A percentile compares a stretch with the other conserved stretches of the same genome.
These are phyloP conservation scores for Colletotrichum higginsianum DNA, from an alignment of 2,329 filamentous ascomycete species.

Conservation along the genomic window DNA sequence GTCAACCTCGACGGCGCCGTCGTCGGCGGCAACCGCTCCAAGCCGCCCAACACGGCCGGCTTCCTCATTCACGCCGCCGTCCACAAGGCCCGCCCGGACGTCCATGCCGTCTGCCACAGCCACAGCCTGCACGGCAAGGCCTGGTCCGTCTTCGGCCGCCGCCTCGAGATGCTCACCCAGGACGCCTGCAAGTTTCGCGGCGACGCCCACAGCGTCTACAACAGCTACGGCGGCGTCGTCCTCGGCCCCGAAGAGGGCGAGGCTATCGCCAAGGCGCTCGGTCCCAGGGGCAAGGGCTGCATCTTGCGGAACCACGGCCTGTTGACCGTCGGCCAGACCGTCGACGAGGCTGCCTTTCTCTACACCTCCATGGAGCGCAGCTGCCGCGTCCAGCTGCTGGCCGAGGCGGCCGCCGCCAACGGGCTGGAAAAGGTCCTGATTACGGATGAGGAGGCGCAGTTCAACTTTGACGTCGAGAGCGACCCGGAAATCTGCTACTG, in stretches of 20 bases:
- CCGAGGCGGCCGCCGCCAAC: slow-evolving; percentile 62
- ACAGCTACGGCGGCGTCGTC: slow-evolving; percentile 65
- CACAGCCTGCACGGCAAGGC: slow-evolving; percentile 77
- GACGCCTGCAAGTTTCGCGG: slow-evolving; percentile 75
- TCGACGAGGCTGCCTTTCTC: slow-evolving; percentile 81
- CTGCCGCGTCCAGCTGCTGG: slow-evolving; percentile 76
- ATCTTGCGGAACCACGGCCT: slow-evolving; percentile 81
- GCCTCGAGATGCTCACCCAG: slow-evolving; percentile 78
- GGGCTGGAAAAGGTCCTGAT: slow-evolving; percentile 55
- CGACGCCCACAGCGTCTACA: slow-evolving; percentile 74
- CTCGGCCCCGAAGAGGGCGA: slow-evolving; percentile 75
- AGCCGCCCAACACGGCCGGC: slow-evolving; percentile 77
- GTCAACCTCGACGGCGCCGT: slow-evolving; percentile 73
- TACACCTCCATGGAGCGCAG: slow-evolving; percentile 77
- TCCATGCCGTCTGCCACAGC: slow-evolving; percentile 77
- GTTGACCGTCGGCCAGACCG: slow-evolving; percentile 77
- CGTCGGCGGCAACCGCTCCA: slow-evolving; percentile 71
- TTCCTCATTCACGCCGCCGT: slow-evolving; percentile 79
- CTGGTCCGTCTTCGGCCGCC: slow-evolving; percentile 74
- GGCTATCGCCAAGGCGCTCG: slow-evolving; percentile 74
- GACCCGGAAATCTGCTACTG: slow-evolving; percentile 44
- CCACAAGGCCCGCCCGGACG: slow-evolving; percentile 75
- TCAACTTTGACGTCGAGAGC: slow-evolving; percentile 45
- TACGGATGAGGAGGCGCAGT: slow-evolving; percentile 59
- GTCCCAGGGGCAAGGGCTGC: slow-evolving; percentile 68